phyloP scores from a whole-genome alignment of 345 rosid species.

The Erodium maritimum region DNA sequence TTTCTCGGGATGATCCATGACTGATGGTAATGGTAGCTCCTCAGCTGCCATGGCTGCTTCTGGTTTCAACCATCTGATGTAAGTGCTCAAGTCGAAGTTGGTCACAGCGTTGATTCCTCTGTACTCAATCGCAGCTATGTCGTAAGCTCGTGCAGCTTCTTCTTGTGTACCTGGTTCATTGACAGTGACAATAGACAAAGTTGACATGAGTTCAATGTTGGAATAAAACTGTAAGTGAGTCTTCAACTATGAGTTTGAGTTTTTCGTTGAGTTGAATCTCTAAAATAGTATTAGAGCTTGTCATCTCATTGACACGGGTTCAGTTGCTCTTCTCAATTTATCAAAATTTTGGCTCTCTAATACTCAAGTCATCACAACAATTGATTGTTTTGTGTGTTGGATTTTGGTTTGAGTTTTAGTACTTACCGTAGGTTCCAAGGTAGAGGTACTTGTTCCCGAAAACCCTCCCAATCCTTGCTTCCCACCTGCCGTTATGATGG shows the following conservation, averaged over 20 bases:
- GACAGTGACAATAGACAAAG: too few relatives aligned
- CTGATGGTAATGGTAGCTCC: conserved; percentile 12
- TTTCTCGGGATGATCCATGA: conserved; percentile 11
- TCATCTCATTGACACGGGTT: too few relatives aligned
- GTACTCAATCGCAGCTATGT: conserved; percentile 41
- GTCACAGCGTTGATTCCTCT: conserved; percentile 44
- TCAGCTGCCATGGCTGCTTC: conserved; percentile 15
- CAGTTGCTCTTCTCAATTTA: too few relatives aligned
- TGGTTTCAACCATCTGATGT: conserved; percentile 43
- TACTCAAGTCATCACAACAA: too few relatives aligned
- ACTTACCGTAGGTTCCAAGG: conserved; percentile 61
- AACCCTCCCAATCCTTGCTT: conserved; percentile 63
- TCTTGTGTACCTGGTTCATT: conserved; percentile 36
- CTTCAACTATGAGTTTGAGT: too few relatives aligned
- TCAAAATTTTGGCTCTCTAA: too few relatives aligned
- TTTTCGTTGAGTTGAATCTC: too few relatives aligned
- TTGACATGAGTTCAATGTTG: too few relatives aligned
- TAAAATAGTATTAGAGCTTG: too few relatives aligned
- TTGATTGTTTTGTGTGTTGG: too few relatives aligned
- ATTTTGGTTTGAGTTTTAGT: too few relatives aligned
- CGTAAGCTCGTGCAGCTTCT: conserved; percentile 45
- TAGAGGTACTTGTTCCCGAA: conserved; percentile 65
- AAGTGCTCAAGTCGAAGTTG: conserved; percentile 38
- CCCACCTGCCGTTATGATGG: conserved; percentile 71
- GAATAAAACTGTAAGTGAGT: too few relatives aligned